Evolutionary conservation across 345 rosid species (phyloP).

Genomic region (Camelina neglecta): DNA sequence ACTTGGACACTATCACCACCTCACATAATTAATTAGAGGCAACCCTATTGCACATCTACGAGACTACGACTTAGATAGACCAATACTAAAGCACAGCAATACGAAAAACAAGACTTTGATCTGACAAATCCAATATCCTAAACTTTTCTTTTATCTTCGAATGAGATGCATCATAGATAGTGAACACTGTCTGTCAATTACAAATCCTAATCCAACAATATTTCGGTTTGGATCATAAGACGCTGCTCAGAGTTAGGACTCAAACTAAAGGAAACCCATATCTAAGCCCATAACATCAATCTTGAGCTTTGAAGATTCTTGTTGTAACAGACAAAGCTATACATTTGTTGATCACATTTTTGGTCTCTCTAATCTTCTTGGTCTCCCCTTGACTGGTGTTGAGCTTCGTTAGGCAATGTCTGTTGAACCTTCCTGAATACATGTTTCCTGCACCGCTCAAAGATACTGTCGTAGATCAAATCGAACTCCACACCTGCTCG

Average conservation of each 20-base stretch:
- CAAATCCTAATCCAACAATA: background rate
- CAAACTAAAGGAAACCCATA: too few species aligned
- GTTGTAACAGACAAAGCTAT: slow-evolving; percentile 24
- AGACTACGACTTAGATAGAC: too few species aligned
- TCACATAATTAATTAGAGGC: background rate
- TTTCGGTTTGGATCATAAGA: background rate
- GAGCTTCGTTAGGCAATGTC: slow-evolving; percentile 59
- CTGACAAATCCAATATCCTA: background rate
- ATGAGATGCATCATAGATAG: background rate
- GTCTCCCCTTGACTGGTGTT: slow-evolving; percentile 23
- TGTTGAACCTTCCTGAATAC: slow-evolving; percentile 64
- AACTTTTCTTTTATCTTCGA: background rate
- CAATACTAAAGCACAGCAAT: background rate
- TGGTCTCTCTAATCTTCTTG: slow-evolving; percentile 2
- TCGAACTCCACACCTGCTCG: slow-evolving; percentile 95
- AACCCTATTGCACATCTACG: background rate
- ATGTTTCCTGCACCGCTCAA: slow-evolving; percentile 90
- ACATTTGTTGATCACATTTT: slow-evolving; percentile 19
- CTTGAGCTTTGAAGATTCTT: background rate
- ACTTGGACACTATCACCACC: background rate
- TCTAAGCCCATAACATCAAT: background rate
- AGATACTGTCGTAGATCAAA: slow-evolving; percentile 88
- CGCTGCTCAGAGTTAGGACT: background rate
- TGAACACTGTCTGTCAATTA: background rate
- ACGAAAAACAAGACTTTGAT: background rate